These are phyloP conservation scores for Camellia oleifera DNA, from an alignment of 179 eudicot genomes.

Conservation along the genomic window DNA sequence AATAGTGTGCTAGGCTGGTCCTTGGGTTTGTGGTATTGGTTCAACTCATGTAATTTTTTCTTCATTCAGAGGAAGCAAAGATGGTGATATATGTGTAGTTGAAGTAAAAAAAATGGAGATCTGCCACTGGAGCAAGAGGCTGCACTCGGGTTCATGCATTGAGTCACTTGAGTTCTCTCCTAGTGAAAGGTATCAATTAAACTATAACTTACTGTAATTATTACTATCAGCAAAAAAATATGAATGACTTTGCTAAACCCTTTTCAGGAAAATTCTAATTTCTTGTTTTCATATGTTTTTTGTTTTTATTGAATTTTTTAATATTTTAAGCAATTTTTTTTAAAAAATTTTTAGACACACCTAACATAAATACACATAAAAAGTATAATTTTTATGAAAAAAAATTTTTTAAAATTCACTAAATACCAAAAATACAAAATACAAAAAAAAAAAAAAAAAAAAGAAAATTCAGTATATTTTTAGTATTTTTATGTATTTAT, in stretches of 20 bases:
- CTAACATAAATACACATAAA: too few relatives aligned
- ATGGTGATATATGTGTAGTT: conserved; percentile 90
- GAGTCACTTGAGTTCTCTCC: conserved; percentile 83
- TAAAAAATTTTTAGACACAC: too few relatives aligned
- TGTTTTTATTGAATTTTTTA: too few relatives aligned
- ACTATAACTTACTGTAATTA: neutral
- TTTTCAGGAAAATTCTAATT: too few relatives aligned
- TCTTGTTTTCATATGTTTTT: too few relatives aligned
- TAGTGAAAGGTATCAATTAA: conserved; percentile 64
- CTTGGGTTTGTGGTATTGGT: neutral
- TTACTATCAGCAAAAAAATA: neutral
- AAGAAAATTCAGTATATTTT: too few relatives aligned
- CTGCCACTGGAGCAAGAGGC: conserved; percentile 81
- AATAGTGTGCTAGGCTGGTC: neutral
- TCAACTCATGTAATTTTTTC: neutral
- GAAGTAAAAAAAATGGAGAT: conserved; percentile 82
- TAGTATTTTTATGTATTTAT: too few relatives aligned
- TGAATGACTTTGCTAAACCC: neutral
- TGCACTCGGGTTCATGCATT: conserved; percentile 79
- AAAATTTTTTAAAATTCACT: too few relatives aligned
- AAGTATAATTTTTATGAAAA: too few relatives aligned
- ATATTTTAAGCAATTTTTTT: too few relatives aligned
- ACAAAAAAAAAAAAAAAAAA: too few relatives aligned
- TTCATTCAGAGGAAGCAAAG: conserved; percentile 76
- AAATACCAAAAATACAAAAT: too few relatives aligned